Base-by-base conservation (phyloP, 1,139 yeast species). In the Blastobotrys capitulatus region DNA sequence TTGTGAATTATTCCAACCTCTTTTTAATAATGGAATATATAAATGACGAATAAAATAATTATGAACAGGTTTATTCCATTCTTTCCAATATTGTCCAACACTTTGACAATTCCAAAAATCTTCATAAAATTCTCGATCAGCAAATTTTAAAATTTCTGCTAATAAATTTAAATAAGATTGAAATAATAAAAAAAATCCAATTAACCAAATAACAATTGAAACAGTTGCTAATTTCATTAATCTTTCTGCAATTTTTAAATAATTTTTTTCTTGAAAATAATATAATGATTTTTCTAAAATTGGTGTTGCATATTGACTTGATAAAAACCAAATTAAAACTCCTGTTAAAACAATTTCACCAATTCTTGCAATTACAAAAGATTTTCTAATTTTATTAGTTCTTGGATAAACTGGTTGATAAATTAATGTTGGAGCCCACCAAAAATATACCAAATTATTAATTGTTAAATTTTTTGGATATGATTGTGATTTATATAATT, bases 31-130 rank as follows among this genome's bases (percentile, higher is more conserved):
- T 6, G 77, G 77, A 4, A 61, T 59, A 60, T 81, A 82, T 19
- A 82, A 75, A 60, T 82, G 88, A 36, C 87, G 73, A 26, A 79
- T 70, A 56, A 82, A 74, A 60, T 80, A 82, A 55, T 78, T 78
- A 57, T 80, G 79, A 31, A 82, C 83, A 0, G 87, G 86, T 50
- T 73, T 71, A 64, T 82, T 82, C 88, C 88, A 82, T 54, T 75
- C 71, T 50, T 83, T 72, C 66, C 86, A 78, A 67, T 78, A 83
- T 51, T 82, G 79, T 10, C 80, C 79, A 66, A 83, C 81, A 49
- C 83, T 81, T 19, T 80, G 77, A 47, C 86, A 78, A 50, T 83
- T 79, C 88, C 88, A 82, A 87, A 87, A 82, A 37, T 84, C 83
- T 18, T 82, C 83, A 60, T 83, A 83, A 64, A 83, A 83, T 51